phyloP scores from a whole-genome alignment of 495 filamentous ascomycete species.

The Polyplosphaeria fusca region DNA sequence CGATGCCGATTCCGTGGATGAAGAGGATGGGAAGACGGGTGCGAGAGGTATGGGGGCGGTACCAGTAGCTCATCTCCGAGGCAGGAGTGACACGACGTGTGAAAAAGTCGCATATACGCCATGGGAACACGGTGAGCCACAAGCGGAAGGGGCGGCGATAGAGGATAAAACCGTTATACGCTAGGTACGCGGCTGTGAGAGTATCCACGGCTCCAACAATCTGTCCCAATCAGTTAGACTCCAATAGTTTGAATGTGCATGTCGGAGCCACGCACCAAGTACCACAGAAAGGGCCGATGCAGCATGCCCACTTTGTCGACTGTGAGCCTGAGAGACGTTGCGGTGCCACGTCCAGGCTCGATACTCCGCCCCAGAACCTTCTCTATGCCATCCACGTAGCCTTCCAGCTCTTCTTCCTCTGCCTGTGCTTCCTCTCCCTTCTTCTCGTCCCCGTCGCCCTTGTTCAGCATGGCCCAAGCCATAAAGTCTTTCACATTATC shows the following conservation, averaged over 20 bases:
- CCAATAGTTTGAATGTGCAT: neutral
- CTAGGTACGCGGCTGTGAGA: constrained; percentile 46
- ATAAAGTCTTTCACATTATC: constrained; percentile 66
- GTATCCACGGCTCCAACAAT: constrained; percentile 48
- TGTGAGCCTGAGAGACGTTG: constrained; percentile 57
- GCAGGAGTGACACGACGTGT: constrained; percentile 45
- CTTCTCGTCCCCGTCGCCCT: constrained; percentile 24
- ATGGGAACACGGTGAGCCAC: constrained; percentile 51
- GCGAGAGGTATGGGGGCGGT: constrained; percentile 57
- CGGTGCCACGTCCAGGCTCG: constrained; percentile 51
- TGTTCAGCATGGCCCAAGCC: constrained; percentile 58
- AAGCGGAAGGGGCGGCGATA: constrained; percentile 38
- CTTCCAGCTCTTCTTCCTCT: constrained; percentile 57
- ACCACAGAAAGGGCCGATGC: constrained; percentile 64
- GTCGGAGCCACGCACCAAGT: constrained; percentile 44
- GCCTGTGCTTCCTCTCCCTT: neutral
- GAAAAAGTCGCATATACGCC: constrained; percentile 50
- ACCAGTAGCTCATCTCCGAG: constrained; percentile 59
- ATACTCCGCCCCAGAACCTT: constrained; percentile 47
- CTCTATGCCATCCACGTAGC: constrained; percentile 53
- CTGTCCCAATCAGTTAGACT: constrained; percentile 9
- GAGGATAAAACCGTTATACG: constrained; percentile 44
- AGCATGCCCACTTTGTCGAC: constrained; percentile 60
- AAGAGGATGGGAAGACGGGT: constrained; percentile 58
- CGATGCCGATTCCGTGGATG: constrained; percentile 70